These are phyloP conservation scores for Dryadomyces quercivorus DNA, from an alignment of 2,329 filamentous ascomycete species.

Conservation along the genomic window DNA sequence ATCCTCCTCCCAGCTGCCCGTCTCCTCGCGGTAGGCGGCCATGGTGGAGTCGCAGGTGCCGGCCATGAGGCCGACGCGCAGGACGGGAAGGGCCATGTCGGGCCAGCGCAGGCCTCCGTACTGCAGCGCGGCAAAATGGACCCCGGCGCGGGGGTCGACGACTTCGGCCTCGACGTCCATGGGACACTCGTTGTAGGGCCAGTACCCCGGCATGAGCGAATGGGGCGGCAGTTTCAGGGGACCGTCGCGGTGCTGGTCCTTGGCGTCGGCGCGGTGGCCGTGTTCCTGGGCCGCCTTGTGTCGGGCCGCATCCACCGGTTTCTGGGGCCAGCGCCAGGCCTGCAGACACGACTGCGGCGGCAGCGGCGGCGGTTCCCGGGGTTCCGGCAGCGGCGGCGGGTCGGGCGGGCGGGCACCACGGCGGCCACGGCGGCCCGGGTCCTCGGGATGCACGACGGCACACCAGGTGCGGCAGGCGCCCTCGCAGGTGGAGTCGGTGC, in stretches of 20 bases:
- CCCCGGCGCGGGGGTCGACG: constrained; percentile 28
- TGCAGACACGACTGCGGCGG: not conserved
- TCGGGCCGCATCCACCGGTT: not conserved
- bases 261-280: constrained; percentile 21
- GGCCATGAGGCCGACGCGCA: not conserved
- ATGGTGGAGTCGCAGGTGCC: not conserved
- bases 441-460: not conserved
- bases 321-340: no score
- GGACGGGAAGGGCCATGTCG: constrained; percentile 3
- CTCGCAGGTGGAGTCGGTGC: constrained; percentile 18
- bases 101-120: not conserved
- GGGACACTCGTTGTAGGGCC: not conserved
- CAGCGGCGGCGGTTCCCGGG: not conserved
- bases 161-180: constrained; percentile 17
- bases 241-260: constrained; percentile 43
- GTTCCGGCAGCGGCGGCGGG: not conserved
- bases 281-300: constrained; percentile 6
- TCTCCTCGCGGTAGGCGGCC: constrained; percentile 13
- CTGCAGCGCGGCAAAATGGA: constrained; percentile 28
- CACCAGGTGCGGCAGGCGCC: constrained; percentile 2
- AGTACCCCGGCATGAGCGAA: constrained; percentile 13
- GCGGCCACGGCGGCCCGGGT: not conserved
- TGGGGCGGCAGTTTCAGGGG: constrained; percentile 33
- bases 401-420: no score
- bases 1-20: constrained; percentile 13